These are phyloP conservation scores for Rhodotorula sp. DNA, from an alignment of 1,284 basidiomycete genomes.

Conservation along the genomic window DNA sequence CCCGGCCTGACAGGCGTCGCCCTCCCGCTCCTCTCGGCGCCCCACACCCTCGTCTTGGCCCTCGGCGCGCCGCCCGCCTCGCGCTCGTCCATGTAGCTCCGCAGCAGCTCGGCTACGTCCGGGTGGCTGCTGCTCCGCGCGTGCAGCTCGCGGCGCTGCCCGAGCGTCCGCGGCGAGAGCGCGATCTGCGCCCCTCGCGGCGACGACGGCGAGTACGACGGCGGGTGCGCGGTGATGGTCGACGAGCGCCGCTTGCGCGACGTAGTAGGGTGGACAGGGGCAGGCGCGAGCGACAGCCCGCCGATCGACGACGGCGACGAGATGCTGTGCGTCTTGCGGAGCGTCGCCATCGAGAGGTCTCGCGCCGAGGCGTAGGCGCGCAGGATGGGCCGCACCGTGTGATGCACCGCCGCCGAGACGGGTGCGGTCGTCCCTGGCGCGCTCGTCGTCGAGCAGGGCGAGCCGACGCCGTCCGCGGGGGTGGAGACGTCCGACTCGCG, in stretches of 20 bases:
- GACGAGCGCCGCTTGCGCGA: slow-evolving; percentile 15
- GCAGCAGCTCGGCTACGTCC: slow-evolving; percentile 26
- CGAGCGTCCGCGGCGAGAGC: slow-evolving; percentile 6
- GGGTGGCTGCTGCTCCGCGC: slow-evolving; percentile 31
- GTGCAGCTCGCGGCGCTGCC: slow-evolving; percentile 4
- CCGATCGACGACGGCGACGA: background rate
- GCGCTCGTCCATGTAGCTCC: slow-evolving; percentile 13
- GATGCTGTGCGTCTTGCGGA: background rate
- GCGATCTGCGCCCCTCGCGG: background rate
- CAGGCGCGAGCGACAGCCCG: background rate
- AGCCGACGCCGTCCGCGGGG: too few relatives aligned
- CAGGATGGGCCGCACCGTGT: slow-evolving; percentile 17
- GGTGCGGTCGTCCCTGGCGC: background rate
- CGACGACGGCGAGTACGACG: background rate
- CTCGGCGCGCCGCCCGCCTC: slow-evolving; percentile 12
- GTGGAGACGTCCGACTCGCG: too few relatives aligned
- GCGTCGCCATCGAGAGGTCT: slow-evolving; percentile 32
- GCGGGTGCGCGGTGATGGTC: background rate
- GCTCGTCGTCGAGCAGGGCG: too few relatives aligned
- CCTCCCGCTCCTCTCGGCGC: background rate
- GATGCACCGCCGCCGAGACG: background rate
- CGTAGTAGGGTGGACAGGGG: background rate
- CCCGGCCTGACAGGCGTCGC: background rate
- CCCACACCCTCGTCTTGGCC: slow-evolving; percentile 30
- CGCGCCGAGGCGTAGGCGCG: slow-evolving; percentile 40